phyloP scores from a whole-genome alignment of 148 eudicot genomes.

The Rhododendron mucronatum region DNA sequence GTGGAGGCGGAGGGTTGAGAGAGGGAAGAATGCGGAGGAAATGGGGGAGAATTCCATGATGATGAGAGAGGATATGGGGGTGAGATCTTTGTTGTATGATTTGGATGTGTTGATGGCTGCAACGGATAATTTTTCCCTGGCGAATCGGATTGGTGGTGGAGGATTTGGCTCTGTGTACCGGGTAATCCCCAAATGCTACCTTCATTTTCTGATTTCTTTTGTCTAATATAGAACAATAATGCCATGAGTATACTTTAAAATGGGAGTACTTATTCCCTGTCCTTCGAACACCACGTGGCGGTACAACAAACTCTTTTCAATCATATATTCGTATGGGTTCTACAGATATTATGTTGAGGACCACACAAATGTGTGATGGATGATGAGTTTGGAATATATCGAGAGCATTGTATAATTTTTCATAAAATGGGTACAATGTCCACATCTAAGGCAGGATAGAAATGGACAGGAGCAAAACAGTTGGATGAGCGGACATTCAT shows the following conservation, averaged over 20 bases:
- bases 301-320: too few relatives aligned
- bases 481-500: too few relatives aligned
- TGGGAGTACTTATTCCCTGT: too few relatives aligned
- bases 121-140: neutral
- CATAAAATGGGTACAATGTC: neutral
- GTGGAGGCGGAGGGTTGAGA: neutral
- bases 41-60: neutral
- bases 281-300: too few relatives aligned
- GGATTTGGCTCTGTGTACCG: conserved; percentile 7
- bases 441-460: neutral
- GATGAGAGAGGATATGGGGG: neutral
- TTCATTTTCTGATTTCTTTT: too few relatives aligned
- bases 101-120: neutral
- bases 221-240: too few relatives aligned
- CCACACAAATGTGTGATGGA: too few relatives aligned
- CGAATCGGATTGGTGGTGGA: neutral
- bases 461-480: neutral
- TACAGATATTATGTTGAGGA: accelerated
- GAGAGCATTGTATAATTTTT: too few relatives aligned
- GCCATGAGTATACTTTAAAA: too few relatives aligned
- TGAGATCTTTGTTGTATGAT: neutral
- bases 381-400: too few relatives aligned
- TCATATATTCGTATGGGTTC: too few relatives aligned
- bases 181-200: too few relatives aligned
- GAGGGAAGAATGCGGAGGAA: neutral